These are phyloP conservation scores for Jaltomata sinuosa DNA, from an alignment of 257 asterid genomes.

Conservation along the genomic window DNA sequence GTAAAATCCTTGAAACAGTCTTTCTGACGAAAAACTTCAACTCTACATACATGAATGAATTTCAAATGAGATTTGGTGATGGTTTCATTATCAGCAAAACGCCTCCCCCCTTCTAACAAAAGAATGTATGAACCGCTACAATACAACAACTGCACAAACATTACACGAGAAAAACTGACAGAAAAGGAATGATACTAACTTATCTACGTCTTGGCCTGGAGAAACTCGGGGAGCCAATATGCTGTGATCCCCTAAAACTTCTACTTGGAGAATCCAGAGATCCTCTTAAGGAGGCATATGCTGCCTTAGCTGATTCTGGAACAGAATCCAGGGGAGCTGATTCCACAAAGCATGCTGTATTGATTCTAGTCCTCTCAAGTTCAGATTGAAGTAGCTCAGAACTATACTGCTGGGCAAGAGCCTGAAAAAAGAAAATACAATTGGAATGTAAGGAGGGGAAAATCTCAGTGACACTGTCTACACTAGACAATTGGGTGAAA, in stretches of 20 bases:
- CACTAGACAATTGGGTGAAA: neutral
- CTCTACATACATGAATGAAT: neutral
- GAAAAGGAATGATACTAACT: neutral
- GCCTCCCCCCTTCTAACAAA: neutral
- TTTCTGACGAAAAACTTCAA: neutral
- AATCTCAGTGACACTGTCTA: neutral
- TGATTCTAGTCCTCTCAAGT: constrained; percentile 87
- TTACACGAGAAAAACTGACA: neutral
- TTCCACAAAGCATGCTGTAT: constrained; percentile 94
- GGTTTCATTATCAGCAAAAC: neutral
- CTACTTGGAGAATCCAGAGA: constrained; percentile 39
- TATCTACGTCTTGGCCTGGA: constrained; percentile 86
- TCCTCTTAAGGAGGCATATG: constrained; percentile 80
- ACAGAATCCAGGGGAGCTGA: constrained; percentile 62
- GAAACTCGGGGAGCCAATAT: constrained; percentile 68
- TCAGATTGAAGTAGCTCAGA: constrained; percentile 82
- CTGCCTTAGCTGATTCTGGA: constrained; percentile 94
- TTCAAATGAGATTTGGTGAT: neutral
- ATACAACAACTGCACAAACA: constrained; percentile 2
- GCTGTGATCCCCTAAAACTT: constrained; percentile 46
- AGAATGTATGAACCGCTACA: neutral
- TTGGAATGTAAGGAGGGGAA: neutral
- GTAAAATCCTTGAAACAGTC: neutral
- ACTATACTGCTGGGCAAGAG: constrained; percentile 92
- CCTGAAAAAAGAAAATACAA: constrained; percentile 6